Conservation (phyloP, 257 asterid species). For the Linaria vulgaris region DNA sequence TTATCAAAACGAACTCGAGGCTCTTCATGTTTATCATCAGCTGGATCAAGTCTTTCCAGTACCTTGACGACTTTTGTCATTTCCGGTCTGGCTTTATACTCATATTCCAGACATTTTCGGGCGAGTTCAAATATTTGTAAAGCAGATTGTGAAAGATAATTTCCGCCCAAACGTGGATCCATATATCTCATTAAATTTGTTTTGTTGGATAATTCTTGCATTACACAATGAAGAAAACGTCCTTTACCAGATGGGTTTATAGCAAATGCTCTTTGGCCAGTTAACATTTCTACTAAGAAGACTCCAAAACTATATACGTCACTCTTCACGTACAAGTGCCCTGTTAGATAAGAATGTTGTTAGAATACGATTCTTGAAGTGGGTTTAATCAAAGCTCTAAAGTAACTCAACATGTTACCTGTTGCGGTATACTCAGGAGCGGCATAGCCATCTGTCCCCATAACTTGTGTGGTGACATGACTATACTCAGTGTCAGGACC, state of each 20-base stretch:
- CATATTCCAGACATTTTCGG: slow-evolving; percentile 25
- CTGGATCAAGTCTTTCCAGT: slow-evolving; percentile 23
- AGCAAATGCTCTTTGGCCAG: slow-evolving; percentile 33
- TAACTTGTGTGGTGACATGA: slow-evolving; percentile 32
- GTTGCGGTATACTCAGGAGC: slow-evolving; percentile 36
- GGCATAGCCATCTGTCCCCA: slow-evolving; percentile 43
- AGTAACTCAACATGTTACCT: slow-evolving; percentile 25
- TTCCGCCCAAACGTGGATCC: slow-evolving; percentile 37
- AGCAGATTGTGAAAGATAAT: slow-evolving; percentile 17
- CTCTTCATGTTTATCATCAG: slow-evolving; percentile 25
- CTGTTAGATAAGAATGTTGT: slow-evolving; percentile 27
- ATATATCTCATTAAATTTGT: slow-evolving; percentile 28
- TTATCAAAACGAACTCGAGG: slow-evolving; percentile 22
- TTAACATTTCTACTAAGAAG: slow-evolving; percentile 35
- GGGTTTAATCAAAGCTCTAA: neutral
- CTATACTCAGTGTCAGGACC: slow-evolving; percentile 25
- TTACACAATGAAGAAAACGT: slow-evolving; percentile 26
- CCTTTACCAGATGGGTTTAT: neutral
- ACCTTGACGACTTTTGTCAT: slow-evolving; percentile 33
- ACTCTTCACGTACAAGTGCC: slow-evolving; percentile 39
- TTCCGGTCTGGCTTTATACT: slow-evolving; percentile 27
- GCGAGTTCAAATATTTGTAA: slow-evolving; percentile 34
- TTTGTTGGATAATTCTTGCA: slow-evolving; percentile 21
- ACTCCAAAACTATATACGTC: slow-evolving; percentile 42
- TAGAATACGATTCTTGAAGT: slow-evolving; percentile 10